Evolutionary conservation across 2,329 filamentous ascomycete genomes (phyloP), one percentile per base, ranked within the genome.

Genomic region (Xylariaceae sp.): DNA sequence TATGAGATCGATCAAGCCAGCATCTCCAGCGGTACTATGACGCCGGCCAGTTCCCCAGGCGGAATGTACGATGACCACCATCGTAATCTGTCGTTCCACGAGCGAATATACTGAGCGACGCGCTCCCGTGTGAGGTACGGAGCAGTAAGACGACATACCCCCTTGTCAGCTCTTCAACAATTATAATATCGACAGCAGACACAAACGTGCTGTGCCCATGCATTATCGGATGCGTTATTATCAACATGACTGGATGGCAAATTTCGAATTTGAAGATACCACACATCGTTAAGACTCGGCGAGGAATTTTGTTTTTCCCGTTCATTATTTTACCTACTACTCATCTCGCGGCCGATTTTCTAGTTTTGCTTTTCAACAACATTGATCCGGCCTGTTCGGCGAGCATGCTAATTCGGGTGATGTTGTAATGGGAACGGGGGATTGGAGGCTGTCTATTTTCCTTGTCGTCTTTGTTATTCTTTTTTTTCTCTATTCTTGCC

Each of bases 31-130:
- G 68, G 67, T 37, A 71, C 69, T 36, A 63, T 66, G 13, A 66
- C 69, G 13, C 68, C 72, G 36, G 66, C 68, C 15, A 68, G 68
- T 26, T 67, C 70, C 2, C 65, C 68, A 32, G 67, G 67, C 12
- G 68, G 68, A 5, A 61, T 75, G 21, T 79, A 79, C 56, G 76
- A 76, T 19, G 76, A 77, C 22, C 73, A 74, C 3, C 71, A 75
- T 19, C 59, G 53, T 19, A 30, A 26, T 41, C 49, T 61, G 42
- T 60, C 70, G 30, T 76, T 76, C 59, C 67, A 72, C 18, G 72
- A 75, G 47, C 70, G 76, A n/a, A 56, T 64, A 29, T 64, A 62
- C 46, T 66, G 62, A 49, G n/a, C 30, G 39, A 37, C 39, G 46
- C 29, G 44, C 21, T 21, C 47, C 45, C 40, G 22, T 18, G n/a